Base-by-base conservation (phyloP, 495 filamentous ascomycete genomes). In the Neurospora hispaniola region DNA sequence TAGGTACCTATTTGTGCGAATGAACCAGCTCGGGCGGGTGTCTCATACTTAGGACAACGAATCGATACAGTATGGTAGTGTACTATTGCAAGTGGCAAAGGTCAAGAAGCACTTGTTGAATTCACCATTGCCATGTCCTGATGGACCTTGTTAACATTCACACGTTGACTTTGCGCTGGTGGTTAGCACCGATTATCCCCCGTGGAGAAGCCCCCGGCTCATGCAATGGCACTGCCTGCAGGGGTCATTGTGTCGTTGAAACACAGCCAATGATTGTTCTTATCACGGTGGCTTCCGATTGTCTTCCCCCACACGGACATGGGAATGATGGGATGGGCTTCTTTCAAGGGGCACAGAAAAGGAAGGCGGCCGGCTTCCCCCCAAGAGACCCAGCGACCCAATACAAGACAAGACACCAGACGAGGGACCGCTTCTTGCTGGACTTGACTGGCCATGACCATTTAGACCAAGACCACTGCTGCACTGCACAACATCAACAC, bases 101-200 rank as follows among this genome's bases (percentile, higher is more conserved):
- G 12, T 62, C 23, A 23, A 23, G 48, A 16, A 38, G 5, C 35
- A 38, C 31, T 62, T 16, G 5, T 62, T 16, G 12, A 31, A 0
- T 66, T 66, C 23, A 27, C 12, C 27, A 14, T 66, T 4, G 8
- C 3, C 0, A 18, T 66, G 12, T 3, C 14, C 27, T 69, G 75
- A 71, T 76, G 46, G 73, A 40, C 9, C 12, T n/a, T 76, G 75
- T 76, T 76, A 76, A 66, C 59, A 35, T n/a, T 68, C 9, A 2
- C 11, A 66, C 27, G 9, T 1, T 69, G 69, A 66, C 43, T 46
- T 16, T 38, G 27, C 69, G 39, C 23, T 8, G 31, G 16, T 23
- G 68, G 46, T 73, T 76, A 76, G 70, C 75, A 43, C 59, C 68
- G 71, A 76, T 76, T 75, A 76, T 73, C 48, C 44, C 66, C 59